These are phyloP conservation scores for Blastocystis sp. DNA, from an alignment of 352 stramenopile species.

Conservation along the genomic window DNA sequence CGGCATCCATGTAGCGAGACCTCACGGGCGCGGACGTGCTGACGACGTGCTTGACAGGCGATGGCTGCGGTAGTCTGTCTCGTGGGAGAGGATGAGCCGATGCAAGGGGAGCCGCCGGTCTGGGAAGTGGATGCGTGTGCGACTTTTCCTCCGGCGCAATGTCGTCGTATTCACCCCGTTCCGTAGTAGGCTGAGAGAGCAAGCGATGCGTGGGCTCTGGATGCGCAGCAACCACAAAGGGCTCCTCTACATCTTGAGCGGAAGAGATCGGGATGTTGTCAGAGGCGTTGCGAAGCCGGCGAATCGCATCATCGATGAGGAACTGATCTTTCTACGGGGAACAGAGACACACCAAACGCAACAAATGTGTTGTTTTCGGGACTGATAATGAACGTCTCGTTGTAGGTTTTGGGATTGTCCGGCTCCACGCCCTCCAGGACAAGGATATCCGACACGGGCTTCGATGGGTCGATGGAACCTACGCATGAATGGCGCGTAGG, in stretches of 20 bases:
- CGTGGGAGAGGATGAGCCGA: neutral
- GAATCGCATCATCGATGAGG: neutral
- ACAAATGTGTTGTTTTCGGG: slow-evolving; percentile 62
- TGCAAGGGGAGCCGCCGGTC: neutral
- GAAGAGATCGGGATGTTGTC: neutral
- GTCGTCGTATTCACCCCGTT: neutral
- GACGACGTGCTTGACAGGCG: neutral
- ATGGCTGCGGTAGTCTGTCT: neutral
- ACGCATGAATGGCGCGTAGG: neutral
- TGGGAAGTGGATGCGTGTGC: neutral
- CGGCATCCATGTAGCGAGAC: neutral
- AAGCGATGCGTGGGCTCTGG: neutral
- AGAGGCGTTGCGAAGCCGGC: neutral
- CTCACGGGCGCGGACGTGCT: neutral
- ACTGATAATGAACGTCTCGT: slow-evolving; percentile 34
- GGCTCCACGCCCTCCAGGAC: slow-evolving; percentile 22
- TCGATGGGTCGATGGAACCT: slow-evolving; percentile 62
- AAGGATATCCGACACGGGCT: slow-evolving; percentile 45
- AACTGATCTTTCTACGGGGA: neutral
- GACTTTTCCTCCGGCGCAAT: neutral
- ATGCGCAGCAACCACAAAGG: neutral
- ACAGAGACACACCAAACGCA: neutral
- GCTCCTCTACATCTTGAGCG: neutral
- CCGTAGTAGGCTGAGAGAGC: neutral
- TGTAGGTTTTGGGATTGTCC: slow-evolving; percentile 5